A percentile compares a stretch with the other conserved stretches of the same genome.
Evolutionary conservation across 2,329 filamentous ascomycete genomes (phyloP).

Genomic region (Zasmidium citrigriseum): DNA sequence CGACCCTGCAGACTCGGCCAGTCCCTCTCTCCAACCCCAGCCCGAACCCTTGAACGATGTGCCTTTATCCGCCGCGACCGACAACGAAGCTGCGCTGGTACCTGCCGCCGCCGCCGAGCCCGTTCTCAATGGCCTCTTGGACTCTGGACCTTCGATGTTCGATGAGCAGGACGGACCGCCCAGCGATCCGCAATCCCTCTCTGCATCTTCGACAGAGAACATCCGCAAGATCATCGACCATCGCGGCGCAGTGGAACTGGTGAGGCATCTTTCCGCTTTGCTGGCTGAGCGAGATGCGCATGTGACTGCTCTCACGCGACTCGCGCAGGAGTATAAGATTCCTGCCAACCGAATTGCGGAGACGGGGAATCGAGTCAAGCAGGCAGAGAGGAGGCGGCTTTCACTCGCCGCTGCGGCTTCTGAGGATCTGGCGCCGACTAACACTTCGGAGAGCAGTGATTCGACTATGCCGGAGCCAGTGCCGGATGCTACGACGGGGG

Average conservation of each 20-base stretch:
- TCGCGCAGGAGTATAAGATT: slow-evolving; percentile 36
- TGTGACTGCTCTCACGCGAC: slow-evolving; percentile 34
- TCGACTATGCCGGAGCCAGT: slow-evolving; percentile 9
- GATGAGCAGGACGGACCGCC: slow-evolving; percentile 25
- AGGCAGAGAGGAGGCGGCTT: slow-evolving; percentile 29
- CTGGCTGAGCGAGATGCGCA: slow-evolving; percentile 37
- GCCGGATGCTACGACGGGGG: slow-evolving; percentile 8
- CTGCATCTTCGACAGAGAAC: slow-evolving; percentile 25
- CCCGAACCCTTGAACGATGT: neutral
- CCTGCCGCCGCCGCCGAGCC: slow-evolving; percentile 12
- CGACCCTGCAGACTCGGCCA: slow-evolving; percentile 26
- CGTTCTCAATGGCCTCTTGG: slow-evolving; percentile 31
- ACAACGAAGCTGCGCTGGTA: neutral
- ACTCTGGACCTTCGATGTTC: slow-evolving; percentile 35
- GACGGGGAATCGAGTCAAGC: slow-evolving; percentile 29
- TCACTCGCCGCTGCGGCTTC: slow-evolving; percentile 26
- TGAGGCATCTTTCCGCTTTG: slow-evolving; percentile 29
- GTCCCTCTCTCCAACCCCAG: slow-evolving; percentile 17
- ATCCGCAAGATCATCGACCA: slow-evolving; percentile 32
- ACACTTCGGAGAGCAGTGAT: slow-evolving; percentile 16
- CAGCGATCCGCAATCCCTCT: slow-evolving; percentile 29
- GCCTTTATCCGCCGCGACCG: neutral
- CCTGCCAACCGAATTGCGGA: slow-evolving; percentile 30
- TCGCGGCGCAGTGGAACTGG: slow-evolving; percentile 31
- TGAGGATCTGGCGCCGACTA: slow-evolving; percentile 22